Conservation (phyloP, 345 rosid species). For the Punica granatum region DNA sequence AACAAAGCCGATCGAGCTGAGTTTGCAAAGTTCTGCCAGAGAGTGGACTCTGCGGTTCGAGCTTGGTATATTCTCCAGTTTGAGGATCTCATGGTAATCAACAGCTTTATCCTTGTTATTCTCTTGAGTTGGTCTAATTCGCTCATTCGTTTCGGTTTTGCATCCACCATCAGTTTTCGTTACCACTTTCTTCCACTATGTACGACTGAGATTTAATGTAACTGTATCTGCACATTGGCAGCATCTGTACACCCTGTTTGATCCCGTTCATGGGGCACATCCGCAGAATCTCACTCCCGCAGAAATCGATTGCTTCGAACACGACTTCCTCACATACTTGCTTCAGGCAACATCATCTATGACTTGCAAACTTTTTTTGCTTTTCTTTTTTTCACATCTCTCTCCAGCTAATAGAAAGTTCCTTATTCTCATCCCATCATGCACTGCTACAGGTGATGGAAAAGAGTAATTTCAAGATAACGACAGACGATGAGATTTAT, state of each 20-base stretch:
- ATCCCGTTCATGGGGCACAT: constrained; percentile 49
- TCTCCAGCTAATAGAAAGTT: background rate
- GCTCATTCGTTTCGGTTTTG: background rate
- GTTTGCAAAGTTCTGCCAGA: constrained; percentile 50
- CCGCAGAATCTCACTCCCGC: constrained; percentile 42
- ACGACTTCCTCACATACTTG: constrained; percentile 41
- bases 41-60: constrained; percentile 59
- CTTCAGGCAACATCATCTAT: constrained; percentile 12
- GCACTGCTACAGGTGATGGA: constrained; percentile 49
- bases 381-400: background rate
- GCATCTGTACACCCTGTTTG: constrained; percentile 64
- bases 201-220: background rate
- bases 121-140: background rate
- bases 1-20: constrained; percentile 29
- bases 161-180: background rate
- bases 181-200: background rate
- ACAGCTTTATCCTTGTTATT: background rate
- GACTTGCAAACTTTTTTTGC: background rate
- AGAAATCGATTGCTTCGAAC: constrained; percentile 47
- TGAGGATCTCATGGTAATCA: constrained; percentile 58
- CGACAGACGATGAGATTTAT: constrained; percentile 50
- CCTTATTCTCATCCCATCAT: background rate
- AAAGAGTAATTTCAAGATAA: constrained; percentile 66
- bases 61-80: constrained; percentile 71
- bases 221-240: constrained; percentile 13